Conservation (phyloP, 257 asterid species). For the Anisodus tanguticus region DNA sequence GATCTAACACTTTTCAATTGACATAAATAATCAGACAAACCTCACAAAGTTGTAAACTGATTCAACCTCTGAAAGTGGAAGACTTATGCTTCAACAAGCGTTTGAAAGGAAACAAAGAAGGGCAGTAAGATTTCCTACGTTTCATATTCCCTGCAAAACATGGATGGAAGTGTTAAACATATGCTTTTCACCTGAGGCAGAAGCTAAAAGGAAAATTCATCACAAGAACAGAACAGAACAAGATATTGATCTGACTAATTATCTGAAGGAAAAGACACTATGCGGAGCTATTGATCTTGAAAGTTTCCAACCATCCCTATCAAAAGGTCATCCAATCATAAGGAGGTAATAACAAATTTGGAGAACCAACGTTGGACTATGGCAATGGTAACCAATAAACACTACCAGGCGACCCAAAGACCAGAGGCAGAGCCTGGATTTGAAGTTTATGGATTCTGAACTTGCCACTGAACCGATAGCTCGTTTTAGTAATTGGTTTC, state of each 20-base stretch:
- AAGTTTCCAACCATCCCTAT: not conserved
- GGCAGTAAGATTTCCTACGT: constrained; percentile 45
- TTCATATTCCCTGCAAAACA: constrained; percentile 41
- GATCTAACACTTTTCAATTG: too few relatives aligned
- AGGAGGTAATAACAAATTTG: not conserved
- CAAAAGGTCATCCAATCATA: not conserved
- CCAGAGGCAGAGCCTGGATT: not conserved
- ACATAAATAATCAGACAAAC: too few relatives aligned
- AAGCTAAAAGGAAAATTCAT: not conserved
- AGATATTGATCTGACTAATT: not conserved
- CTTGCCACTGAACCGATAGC: not conserved
- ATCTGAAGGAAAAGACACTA: constrained; percentile 1
- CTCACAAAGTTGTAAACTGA: constrained; percentile 39
- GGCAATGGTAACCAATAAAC: not conserved
- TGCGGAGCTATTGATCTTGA: not conserved
- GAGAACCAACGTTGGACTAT: not conserved
- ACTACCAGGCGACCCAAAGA: constrained; percentile 9
- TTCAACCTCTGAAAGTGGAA: constrained; percentile 57
- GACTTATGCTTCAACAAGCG: constrained; percentile 50
- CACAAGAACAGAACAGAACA: not conserved
- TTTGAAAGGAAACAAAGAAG: constrained; percentile 64
- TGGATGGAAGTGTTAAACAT: constrained; percentile 1
- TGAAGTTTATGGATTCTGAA: not conserved
- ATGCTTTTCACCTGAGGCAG: not conserved
- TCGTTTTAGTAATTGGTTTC: not conserved